phyloP scores from a whole-genome alignment of 257 asterid species.

The Lantana camara region DNA sequence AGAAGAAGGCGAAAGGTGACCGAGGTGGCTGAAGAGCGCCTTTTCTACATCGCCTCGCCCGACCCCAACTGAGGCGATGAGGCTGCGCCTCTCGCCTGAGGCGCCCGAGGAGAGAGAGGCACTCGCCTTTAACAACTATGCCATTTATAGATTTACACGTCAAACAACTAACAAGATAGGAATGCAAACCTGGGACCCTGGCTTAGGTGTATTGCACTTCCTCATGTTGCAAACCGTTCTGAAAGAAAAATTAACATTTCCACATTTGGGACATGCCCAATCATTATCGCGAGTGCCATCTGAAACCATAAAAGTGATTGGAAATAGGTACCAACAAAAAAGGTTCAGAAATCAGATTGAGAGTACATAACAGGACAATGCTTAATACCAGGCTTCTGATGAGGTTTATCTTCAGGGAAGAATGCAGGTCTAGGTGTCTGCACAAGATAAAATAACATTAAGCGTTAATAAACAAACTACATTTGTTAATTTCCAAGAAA shows the following conservation, averaged over 20 bases:
- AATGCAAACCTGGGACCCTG: slow-evolving; percentile 76
- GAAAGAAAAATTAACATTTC: slow-evolving; percentile 82
- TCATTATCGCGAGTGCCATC: slow-evolving; percentile 89
- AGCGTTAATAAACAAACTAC: neutral
- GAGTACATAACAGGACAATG: slow-evolving; percentile 5
- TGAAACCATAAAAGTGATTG: slow-evolving; percentile 32
- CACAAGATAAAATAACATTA: slow-evolving; percentile 16
- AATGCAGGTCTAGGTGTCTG: slow-evolving; percentile 81
- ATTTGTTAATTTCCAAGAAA: slow-evolving; percentile 6
- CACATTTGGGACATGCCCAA: slow-evolving; percentile 93
- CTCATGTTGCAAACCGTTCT: slow-evolving; percentile 93
- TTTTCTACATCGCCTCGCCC: too few species aligned
- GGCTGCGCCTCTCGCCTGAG: too few species aligned
- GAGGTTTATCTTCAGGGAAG: slow-evolving; percentile 64
- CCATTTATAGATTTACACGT: neutral
- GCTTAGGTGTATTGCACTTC: slow-evolving; percentile 92
- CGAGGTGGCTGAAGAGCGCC: too few species aligned
- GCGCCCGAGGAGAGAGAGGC: too few species aligned
- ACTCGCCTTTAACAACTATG: too few species aligned
- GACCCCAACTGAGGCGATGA: too few species aligned
- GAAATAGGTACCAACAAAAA: slow-evolving; percentile 14
- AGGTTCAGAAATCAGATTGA: slow-evolving; percentile 15
- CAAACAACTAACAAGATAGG: slow-evolving; percentile 2
- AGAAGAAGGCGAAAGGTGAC: too few species aligned
- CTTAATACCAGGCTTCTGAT: slow-evolving; percentile 53